Evolutionary conservation across 2,329 filamentous ascomycete genomes (phyloP), one percentile per base, ranked within the genome.

Genomic region (Penicillium sp.): DNA sequence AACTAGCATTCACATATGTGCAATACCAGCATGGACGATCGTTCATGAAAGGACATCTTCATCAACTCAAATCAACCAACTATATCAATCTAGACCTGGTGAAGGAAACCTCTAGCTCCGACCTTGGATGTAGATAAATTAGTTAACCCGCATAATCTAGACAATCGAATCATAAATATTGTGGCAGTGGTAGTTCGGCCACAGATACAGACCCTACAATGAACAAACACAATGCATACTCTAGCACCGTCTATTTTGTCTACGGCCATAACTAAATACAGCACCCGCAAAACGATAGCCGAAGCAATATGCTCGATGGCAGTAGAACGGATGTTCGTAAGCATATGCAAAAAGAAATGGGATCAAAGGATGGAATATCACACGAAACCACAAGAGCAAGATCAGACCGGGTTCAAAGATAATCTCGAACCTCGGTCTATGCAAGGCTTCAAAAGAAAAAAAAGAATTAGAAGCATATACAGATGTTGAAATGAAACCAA

Each of bases 251-350:
- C 48, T 51, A 52, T 52, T 48, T 44, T 36, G 37, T 43, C 41
- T 45, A 46, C 13, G 37, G 47, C 42, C 38, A 42, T 30, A 32
- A 45, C 36, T 50, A 52, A 41, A 37, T 50, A 51, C 48, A 51
- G 23, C 28, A 40, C 30, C 37, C 31, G 25, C 36, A 33, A 31
- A 27, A 30, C n/a, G n/a, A n/a, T n/a, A 29, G 22, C 14, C 32
- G 23, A 32, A 32, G 35, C 32, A n/a, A n/a, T n/a, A n/a, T n/a
- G n/a, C n/a, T n/a, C 22, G 11, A 18, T 28, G 28, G 25, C 33
- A 39, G 35, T 6, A 27, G 33, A 11, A 30, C 11, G 40, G 28
- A 30, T 37, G 31, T 15, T 32, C 35, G 32, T 32, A 44, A 39
- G 27, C 29, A 48, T 48, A 44, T 50, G 45, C 36, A 42, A 37